phyloP scores from a whole-genome alignment of 192 early-diverging fungal species.

The Linnemannia exigua region DNA sequence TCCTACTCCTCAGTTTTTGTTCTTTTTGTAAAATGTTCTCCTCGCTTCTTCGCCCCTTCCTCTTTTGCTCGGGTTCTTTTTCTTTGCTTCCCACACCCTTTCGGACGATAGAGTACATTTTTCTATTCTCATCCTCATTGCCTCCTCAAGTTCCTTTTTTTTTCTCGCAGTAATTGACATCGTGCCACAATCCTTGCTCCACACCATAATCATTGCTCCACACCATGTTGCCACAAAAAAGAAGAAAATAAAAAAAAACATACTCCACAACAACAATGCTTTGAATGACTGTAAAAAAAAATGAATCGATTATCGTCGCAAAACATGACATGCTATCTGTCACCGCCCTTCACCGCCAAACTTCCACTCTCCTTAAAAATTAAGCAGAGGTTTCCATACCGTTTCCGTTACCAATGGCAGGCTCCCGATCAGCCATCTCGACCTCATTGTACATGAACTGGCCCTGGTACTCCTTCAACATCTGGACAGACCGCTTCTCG shows the following conservation, averaged over 20 bases:
- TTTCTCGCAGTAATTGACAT: neutral
- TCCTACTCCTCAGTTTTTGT: neutral
- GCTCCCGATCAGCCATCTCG: slow-evolving; percentile 52
- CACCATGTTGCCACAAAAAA: neutral
- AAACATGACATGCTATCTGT: neutral
- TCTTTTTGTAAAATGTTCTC: neutral
- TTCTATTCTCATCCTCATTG: neutral
- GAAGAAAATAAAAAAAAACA: neutral
- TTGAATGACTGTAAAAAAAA: neutral
- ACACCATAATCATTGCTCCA: neutral
- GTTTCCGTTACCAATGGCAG: slow-evolving; percentile 32
- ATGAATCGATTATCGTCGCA: neutral
- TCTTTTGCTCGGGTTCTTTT: neutral
- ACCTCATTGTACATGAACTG: slow-evolving; percentile 94
- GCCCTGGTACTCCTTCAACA: slow-evolving; percentile 93
- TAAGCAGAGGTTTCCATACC: slow-evolving; percentile 22
- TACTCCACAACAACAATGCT: neutral
- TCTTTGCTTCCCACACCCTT: neutral
- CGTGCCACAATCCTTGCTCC: neutral
- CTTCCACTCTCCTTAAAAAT: neutral
- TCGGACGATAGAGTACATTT: neutral
- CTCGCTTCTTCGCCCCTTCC: neutral
- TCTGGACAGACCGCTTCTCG: slow-evolving; percentile 96
- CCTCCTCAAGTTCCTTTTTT: neutral
- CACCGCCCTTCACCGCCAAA: neutral